Evolutionary conservation across 371 early-diverging fungal species (phyloP).

Genomic region (Catenaria anguillulae): DNA sequence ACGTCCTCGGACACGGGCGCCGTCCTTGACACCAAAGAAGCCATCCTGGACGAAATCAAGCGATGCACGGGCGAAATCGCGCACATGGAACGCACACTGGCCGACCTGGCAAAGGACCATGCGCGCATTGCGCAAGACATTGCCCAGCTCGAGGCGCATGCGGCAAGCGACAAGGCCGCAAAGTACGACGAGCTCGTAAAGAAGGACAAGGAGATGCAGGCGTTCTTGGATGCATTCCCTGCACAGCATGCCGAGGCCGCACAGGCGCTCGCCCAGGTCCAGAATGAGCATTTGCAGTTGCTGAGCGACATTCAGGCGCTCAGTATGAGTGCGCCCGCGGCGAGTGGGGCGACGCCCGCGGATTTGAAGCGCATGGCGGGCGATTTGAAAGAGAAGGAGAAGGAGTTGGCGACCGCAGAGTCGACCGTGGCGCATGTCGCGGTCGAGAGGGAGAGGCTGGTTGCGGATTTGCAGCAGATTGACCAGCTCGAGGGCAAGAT

Average conservation of each 20-base stretch:
- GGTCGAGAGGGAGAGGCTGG: slow-evolving; percentile 27
- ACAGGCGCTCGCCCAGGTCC: slow-evolving; percentile 15
- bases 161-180: slow-evolving; percentile 22
- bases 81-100: slow-evolving; percentile 32
- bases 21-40: slow-evolving; percentile 26
- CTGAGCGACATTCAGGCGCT: slow-evolving; percentile 18
- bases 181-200: slow-evolving; percentile 39
- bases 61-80: slow-evolving; percentile 33
- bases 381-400: slow-evolving; percentile 31
- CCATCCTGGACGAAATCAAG: slow-evolving; percentile 32
- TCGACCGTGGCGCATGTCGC: slow-evolving; percentile 25
- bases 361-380: slow-evolving; percentile 25
- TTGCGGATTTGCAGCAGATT: slow-evolving; percentile 32
- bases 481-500: slow-evolving; percentile 32
- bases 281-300: slow-evolving; percentile 19
- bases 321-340: neutral
- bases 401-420: slow-evolving; percentile 33
- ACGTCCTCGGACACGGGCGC: neutral
- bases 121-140: slow-evolving; percentile 17
- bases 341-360: slow-evolving; percentile 19
- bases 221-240: slow-evolving; percentile 28
- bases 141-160: slow-evolving; percentile 20
- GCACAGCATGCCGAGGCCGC: slow-evolving; percentile 15
- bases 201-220: slow-evolving; percentile 34
- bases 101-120: slow-evolving; percentile 26